These are phyloP conservation scores for Zanthoxylum bungeanum DNA, from an alignment of 345 rosid species.

Conservation along the genomic window DNA sequence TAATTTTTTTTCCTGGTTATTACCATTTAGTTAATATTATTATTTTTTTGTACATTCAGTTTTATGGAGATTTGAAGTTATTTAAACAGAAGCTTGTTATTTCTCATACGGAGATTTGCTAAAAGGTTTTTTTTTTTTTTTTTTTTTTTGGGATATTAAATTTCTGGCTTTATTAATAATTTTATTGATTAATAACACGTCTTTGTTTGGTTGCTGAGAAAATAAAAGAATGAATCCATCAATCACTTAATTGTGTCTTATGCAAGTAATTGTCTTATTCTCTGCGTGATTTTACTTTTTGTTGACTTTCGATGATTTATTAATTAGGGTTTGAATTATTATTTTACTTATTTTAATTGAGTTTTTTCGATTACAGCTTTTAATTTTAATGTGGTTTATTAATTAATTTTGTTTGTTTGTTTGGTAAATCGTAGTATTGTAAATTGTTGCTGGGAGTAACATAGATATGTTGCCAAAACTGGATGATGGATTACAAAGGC, in stretches of 20 bases:
- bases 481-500: constrained; percentile 41
- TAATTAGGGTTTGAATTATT: background rate
- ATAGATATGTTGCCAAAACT: constrained; percentile 51
- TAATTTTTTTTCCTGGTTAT: background rate
- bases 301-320: background rate
- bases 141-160: background rate
- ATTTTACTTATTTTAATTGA: background rate
- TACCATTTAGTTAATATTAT: background rate
- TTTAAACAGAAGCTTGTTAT: constrained; percentile 6
- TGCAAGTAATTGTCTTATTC: background rate
- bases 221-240: background rate
- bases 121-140: constrained; percentile 14
- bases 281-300: background rate
- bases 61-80: background rate
- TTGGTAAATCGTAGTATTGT: constrained; percentile 22
- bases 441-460: constrained; percentile 54
- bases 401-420: background rate
- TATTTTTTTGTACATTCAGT: background rate
- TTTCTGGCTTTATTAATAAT: background rate
- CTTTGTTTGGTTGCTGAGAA: constrained; percentile 21
- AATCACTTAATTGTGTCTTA: background rate
- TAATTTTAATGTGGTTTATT: background rate
- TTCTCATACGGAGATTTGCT: constrained; percentile 16
- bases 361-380: background rate
- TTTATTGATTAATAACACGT: background rate